Conservation (phyloP, 2,329 filamentous ascomycete species). For the Xylaria sp. region DNA sequence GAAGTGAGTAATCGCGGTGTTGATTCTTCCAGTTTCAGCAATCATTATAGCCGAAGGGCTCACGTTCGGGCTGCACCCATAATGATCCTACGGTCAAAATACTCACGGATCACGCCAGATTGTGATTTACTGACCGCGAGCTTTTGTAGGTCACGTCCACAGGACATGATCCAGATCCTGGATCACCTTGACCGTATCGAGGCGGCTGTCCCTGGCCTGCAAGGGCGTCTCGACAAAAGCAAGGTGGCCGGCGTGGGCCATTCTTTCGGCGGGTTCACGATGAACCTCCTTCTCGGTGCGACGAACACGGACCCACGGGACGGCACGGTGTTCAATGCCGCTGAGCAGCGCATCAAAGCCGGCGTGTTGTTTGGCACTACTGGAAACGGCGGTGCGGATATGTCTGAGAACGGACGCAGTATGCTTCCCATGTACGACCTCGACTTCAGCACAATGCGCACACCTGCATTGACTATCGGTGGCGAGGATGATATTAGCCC, state of each 20-base stretch:
- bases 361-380: slow-evolving; percentile 52
- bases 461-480: slow-evolving; percentile 52
- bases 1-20: slow-evolving; percentile 19
- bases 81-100: background rate
- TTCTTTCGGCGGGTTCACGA: slow-evolving; percentile 53
- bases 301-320: slow-evolving; percentile 50
- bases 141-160: slow-evolving; percentile 43
- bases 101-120: background rate
- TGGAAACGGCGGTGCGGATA: slow-evolving; percentile 48
- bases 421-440: slow-evolving; percentile 50
- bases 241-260: slow-evolving; percentile 54
- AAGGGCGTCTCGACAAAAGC: slow-evolving; percentile 51
- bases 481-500: slow-evolving; percentile 54
- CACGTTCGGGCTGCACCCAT: background rate
- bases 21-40: background rate
- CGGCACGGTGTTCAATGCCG: slow-evolving; percentile 32
- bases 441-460: slow-evolving; percentile 51
- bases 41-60: background rate
- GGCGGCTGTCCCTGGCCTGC: slow-evolving; percentile 47
- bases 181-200: slow-evolving; percentile 54
- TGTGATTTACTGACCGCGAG: background rate
- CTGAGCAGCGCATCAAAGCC: slow-evolving; percentile 53
- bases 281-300: slow-evolving; percentile 51
- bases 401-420: slow-evolving; percentile 46
- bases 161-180: slow-evolving; percentile 53